A percentile compares a stretch with the other conserved stretches of the same genome.
These are phyloP conservation scores for Telopea speciosissima DNA, from an alignment of 177 flowering plant species.

Conservation along the genomic window DNA sequence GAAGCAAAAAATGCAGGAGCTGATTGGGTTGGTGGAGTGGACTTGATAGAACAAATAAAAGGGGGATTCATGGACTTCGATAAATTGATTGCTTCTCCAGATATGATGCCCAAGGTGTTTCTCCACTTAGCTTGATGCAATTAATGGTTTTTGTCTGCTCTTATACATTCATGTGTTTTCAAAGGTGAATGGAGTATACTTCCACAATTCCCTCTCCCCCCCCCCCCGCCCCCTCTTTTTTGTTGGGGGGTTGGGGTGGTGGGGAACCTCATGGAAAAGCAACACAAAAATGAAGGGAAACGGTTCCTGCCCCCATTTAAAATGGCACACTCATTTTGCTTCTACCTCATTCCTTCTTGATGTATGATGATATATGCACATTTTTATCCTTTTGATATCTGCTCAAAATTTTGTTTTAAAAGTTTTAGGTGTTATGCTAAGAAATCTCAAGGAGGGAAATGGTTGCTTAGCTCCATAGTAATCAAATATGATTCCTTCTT, in stretches of 20 bases:
- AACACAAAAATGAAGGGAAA: not conserved
- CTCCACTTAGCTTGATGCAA: conserved; percentile 9
- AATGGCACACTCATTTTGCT: not conserved
- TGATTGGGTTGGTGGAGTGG: conserved; percentile 93
- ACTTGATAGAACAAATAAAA: conserved; percentile 81
- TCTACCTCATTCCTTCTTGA: not conserved
- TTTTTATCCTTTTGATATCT: no score
- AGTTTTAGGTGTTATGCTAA: not conserved
- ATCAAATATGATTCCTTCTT: not conserved
- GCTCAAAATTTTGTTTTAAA: no score
- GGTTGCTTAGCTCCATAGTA: not conserved
- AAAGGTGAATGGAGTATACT: not conserved
- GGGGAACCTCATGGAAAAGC: not conserved
- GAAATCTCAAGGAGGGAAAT: not conserved
- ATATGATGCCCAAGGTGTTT: conserved; percentile 97
- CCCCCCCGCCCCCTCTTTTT: no score
- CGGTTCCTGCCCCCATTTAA: not conserved
- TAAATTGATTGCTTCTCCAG: conserved; percentile 93
- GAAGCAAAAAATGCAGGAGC: conserved; percentile 98
- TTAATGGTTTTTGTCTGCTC: not conserved
- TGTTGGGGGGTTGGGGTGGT: not conserved
- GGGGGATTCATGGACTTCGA: conserved; percentile 97
- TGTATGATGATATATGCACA: not conserved
- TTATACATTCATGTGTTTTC: not conserved
- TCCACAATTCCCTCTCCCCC: not conserved